Conservation (phyloP, 495 filamentous ascomycete species). For the Bombardia bombarda region DNA sequence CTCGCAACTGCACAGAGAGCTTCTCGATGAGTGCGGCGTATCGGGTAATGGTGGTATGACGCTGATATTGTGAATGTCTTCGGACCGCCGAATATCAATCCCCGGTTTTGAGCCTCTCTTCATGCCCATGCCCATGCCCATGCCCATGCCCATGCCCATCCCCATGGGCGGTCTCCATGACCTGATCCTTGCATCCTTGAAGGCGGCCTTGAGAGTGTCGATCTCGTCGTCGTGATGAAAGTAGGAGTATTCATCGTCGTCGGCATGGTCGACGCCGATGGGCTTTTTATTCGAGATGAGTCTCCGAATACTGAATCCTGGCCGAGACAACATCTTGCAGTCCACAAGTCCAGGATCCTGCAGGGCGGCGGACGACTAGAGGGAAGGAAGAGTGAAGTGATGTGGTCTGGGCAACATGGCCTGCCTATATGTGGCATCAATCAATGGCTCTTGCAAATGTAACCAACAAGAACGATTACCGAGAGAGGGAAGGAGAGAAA, state of each 20-base stretch:
- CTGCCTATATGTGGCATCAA: too few species aligned
- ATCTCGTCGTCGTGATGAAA: constrained; percentile 19
- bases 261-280: constrained; percentile 20
- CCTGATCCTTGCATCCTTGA: constrained; percentile 17
- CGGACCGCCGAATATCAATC: constrained; percentile 31
- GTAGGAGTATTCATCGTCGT: constrained; percentile 25
- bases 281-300: constrained; percentile 31
- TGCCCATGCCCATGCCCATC: constrained; percentile 19
- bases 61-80: constrained; percentile 32
- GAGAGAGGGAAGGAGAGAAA: neutral
- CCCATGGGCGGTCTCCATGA: constrained; percentile 21
- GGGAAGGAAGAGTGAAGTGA: constrained; percentile 2
- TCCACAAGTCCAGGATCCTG: neutral
- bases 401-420: constrained; percentile 4
- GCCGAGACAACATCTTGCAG: constrained; percentile 34
- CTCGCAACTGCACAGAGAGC: constrained; percentile 41
- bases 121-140: constrained; percentile 15
- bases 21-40: constrained; percentile 37
- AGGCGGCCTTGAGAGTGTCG: constrained; percentile 11
- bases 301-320: constrained; percentile 36
- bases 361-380: neutral
- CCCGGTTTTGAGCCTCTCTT: constrained; percentile 26
- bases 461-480: too few species aligned
- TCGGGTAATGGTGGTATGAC: constrained; percentile 35
- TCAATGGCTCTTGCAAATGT: too few species aligned